Conservation (phyloP, 1,139 yeast species). For the Lodderomyces elongisporus region DNA sequence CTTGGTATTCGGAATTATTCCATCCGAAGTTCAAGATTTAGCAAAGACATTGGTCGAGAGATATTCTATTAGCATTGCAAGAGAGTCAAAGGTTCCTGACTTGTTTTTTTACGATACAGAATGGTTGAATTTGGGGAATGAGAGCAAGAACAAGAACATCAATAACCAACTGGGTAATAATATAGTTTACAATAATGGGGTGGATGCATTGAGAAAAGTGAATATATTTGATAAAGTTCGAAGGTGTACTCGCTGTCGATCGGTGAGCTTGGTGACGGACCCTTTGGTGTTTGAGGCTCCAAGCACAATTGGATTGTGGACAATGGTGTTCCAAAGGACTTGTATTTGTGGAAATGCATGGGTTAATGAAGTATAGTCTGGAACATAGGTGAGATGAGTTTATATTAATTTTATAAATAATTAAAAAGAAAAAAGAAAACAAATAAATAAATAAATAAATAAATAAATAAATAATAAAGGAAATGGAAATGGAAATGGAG, state of each 20-base stretch:
- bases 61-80: constrained; percentile 27
- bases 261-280: constrained; percentile 49
- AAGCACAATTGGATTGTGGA: constrained; percentile 52
- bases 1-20: constrained; percentile 55
- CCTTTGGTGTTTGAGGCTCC: constrained; percentile 37
- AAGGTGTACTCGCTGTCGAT: constrained; percentile 66
- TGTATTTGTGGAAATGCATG: constrained; percentile 82
- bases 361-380: constrained; percentile 45
- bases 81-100: constrained; percentile 42
- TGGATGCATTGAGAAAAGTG: constrained; percentile 44
- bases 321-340: constrained; percentile 66
- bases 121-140: constrained; percentile 57
- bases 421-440: no score
- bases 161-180: constrained; percentile 4
- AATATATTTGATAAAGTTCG: constrained; percentile 31
- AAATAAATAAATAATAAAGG: no score
- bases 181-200: constrained; percentile 18
- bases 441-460: no score
- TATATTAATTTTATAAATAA: no score
- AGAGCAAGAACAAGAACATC: constrained; percentile 7
- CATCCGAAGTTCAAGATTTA: constrained; percentile 40
- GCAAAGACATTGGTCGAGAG: constrained; percentile 30
- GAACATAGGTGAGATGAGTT: no score
- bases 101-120: constrained; percentile 63
- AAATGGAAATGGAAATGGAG: no score